Conservation (phyloP, 768 basidiomycete species). For the Leccinum subgranulosum region DNA sequence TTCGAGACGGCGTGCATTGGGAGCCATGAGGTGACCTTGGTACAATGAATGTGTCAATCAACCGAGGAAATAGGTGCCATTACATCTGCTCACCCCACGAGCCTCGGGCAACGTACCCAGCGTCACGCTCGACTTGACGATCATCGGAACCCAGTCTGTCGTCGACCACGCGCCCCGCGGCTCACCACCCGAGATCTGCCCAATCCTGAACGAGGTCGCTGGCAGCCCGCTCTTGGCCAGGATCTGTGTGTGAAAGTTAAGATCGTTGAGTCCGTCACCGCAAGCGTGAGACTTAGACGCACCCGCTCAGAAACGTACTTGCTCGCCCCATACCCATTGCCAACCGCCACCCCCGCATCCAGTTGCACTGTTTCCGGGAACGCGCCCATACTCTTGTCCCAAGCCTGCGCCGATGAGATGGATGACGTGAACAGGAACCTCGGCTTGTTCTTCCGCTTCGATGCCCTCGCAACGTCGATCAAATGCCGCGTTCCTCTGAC, state of each 20-base stretch:
- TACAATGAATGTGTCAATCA: neutral
- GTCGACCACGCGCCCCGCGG: constrained; percentile 37
- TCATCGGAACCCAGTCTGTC: constrained; percentile 35
- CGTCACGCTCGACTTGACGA: constrained; percentile 34
- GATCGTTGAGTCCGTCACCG: neutral
- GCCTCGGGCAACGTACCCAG: constrained; percentile 31
- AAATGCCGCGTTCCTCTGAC: constrained; percentile 39
- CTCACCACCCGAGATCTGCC: constrained; percentile 35
- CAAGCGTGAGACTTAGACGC: neutral
- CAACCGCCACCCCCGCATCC: constrained; percentile 28
- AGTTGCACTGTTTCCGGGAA: constrained; percentile 33
- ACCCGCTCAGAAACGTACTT: constrained; percentile 29
- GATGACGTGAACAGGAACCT: constrained; percentile 42
- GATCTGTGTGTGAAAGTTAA: constrained; percentile 14
- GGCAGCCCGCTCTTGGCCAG: constrained; percentile 32
- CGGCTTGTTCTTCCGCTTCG: constrained; percentile 23
- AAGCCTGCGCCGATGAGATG: constrained; percentile 26
- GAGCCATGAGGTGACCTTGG: constrained; percentile 30
- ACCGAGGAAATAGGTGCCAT: neutral
- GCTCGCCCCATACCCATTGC: constrained; percentile 36
- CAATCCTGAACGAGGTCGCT: constrained; percentile 34
- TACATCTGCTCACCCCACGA: constrained; percentile 21
- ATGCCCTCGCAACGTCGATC: constrained; percentile 27
- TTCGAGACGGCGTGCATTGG: constrained; percentile 26
- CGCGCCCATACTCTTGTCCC: constrained; percentile 11